phyloP scores from a whole-genome alignment of 2,329 filamentous ascomycete species.

The Rugonectria rugulosa region DNA sequence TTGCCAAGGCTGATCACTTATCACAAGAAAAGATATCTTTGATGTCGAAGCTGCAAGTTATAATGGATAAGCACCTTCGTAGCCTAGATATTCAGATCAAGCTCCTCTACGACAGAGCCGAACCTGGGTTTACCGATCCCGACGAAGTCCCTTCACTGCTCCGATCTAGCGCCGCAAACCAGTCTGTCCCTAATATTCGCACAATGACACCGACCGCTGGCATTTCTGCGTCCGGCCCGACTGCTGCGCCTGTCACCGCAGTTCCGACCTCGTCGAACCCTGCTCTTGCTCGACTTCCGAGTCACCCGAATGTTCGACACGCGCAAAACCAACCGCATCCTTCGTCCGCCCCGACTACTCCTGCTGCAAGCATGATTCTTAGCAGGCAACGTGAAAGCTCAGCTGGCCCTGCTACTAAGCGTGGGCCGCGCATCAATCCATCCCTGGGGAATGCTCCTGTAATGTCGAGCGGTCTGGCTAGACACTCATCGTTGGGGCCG shows the following conservation, averaged over 20 bases:
- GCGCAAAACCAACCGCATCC: constrained; percentile 60
- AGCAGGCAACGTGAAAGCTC: constrained; percentile 66
- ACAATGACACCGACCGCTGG: constrained; percentile 53
- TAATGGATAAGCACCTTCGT: constrained; percentile 69
- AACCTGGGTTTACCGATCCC: constrained; percentile 68
- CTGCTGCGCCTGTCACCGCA: constrained; percentile 37
- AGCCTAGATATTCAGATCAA: constrained; percentile 71
- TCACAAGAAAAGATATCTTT: constrained; percentile 79
- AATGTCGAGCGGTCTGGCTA: constrained; percentile 65
- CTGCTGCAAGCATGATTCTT: constrained; percentile 67
- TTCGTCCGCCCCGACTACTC: constrained; percentile 66
- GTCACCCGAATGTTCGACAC: constrained; percentile 56
- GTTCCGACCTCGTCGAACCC: constrained; percentile 49
- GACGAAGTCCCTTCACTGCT: constrained; percentile 70
- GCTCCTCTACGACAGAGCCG: constrained; percentile 65
- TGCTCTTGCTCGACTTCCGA: constrained; percentile 51
- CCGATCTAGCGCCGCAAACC: constrained; percentile 64
- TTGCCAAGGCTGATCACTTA: constrained; percentile 71
- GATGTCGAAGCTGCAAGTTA: constrained; percentile 67
- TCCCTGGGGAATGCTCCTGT: constrained; percentile 56
- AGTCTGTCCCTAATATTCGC: constrained; percentile 49
- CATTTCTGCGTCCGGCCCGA: constrained; percentile 36
- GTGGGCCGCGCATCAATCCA: constrained; percentile 57
- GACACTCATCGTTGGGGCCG: constrained; percentile 69
- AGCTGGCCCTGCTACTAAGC: constrained; percentile 65